Evolutionary conservation across 257 asterid genomes (phyloP), one percentile per base, ranked within the genome.

Genomic region (Prunella vulgaris): DNA sequence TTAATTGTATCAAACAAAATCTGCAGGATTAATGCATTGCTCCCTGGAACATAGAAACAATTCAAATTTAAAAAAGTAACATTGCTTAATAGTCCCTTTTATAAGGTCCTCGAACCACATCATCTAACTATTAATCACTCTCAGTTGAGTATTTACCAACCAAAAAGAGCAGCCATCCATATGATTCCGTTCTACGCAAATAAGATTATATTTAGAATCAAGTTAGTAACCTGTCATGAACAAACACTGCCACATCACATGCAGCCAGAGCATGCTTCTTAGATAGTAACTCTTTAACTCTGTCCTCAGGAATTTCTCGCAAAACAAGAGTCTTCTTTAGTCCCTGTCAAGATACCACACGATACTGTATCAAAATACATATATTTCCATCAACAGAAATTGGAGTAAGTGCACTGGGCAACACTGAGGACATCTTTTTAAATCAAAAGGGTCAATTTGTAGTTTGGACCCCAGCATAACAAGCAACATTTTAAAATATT

Each of bases 191-290:
- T 48, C 51, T n/a, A 27, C 48, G 48, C 33, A 56, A 70, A 63
- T 70, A 57, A 12, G 30, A 53, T 64, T 71, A 58, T 25, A 30
- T 21, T 59, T 52, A 60, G 52, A 54, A 27, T 21, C n/a, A 73
- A 52, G 79, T 35, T 60, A 60, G 57, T 65, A 78, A 90, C 98
- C 98, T 93, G 86, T 93, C 97, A 76, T 93, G 98, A 66, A 90
- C 95, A 84, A 93, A 93, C 74, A 90, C 68, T 37, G 97, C 98
- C 30, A 93, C 81, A 74, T 93, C 98, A 69, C 98, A 93, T 59
- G 86, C 79, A 52, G 97, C 93, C 84, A 93, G 82, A 68, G 96
- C 90, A 78, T 93, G 95, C 85, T 66, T 88, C 66, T 64, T 80
- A 20, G 92, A 83, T 38, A 93, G 81, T 14, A 90, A 83, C 68